A percentile compares a stretch with the other conserved stretches of the same genome.
Evolutionary conservation across 768 basidiomycete species (phyloP).

Genomic region (Lentinus tigrinus): DNA sequence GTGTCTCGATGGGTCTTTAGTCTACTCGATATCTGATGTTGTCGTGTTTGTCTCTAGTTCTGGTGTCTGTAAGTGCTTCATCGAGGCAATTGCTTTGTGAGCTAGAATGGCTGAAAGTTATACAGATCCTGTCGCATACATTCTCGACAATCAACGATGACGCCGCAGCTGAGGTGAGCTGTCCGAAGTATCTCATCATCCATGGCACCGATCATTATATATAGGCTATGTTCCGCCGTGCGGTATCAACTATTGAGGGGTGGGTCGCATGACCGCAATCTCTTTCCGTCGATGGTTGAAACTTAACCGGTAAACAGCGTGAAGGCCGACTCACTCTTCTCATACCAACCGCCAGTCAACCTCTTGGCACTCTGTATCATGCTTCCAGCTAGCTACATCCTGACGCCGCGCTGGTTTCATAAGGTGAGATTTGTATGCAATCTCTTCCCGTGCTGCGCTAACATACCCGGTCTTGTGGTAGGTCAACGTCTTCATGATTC

Average conservation of each 20-base stretch:
- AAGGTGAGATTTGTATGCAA: constrained; percentile 56
- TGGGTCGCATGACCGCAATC: constrained; percentile 28
- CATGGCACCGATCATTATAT: background rate
- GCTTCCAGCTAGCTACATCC: constrained; percentile 80
- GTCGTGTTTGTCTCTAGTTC: constrained; percentile 40
- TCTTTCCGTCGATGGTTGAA: background rate
- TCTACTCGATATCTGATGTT: constrained; percentile 13
- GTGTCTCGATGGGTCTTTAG: constrained; percentile 16
- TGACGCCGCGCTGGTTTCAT: constrained; percentile 97
- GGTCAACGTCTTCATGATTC: constrained; percentile 88
- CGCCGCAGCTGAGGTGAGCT: constrained; percentile 80
- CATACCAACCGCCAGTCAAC: constrained; percentile 93
- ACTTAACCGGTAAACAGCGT: constrained; percentile 46
- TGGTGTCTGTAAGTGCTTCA: constrained; percentile 64
- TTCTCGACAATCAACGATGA: constrained; percentile 93
- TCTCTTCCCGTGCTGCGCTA: constrained; percentile 13
- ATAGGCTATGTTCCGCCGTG: constrained; percentile 92
- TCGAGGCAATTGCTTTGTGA: background rate
- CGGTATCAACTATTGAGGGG: constrained; percentile 95
- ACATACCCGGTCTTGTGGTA: constrained; percentile 25
- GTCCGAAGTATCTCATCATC: no score
- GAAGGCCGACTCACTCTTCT: constrained; percentile 89
- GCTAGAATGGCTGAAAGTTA: background rate
- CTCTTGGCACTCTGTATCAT: constrained; percentile 83
- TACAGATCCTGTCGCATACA: constrained; percentile 89